Evolutionary conservation across 352 stramenopile species (phyloP), one percentile per base, ranked within the genome.

Genomic region (Globisporangium paddicum): DNA sequence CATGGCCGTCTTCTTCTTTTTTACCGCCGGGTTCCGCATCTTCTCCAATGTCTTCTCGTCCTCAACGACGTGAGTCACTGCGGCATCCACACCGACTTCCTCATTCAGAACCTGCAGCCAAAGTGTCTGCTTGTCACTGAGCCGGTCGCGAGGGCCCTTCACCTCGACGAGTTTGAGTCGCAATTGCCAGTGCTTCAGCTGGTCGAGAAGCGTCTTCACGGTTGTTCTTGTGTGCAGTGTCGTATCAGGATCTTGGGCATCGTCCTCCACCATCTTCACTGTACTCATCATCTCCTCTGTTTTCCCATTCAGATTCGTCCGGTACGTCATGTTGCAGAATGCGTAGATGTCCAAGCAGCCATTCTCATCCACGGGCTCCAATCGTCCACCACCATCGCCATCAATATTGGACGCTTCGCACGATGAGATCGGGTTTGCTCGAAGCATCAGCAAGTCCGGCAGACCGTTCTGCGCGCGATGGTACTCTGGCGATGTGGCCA

Each of bases 111-210:
- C 60, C 10, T 87, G 52, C 2, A 96, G 62, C 87, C 87, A 96
- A 1, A 87, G 64, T n/a, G 76, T 38, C 50, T 96, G 87, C 44
- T 93, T 89, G 58, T 92, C 81, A 40, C 81, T 93, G 1, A 96
- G 69, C 40, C 77, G 79, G 53, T 96, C 87, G 16, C 86, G 76
- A 26, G 87, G 85, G 0, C 86, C 86, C 60, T 96, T 96, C 13
- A 96, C 87, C 69, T 96, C 87, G 16, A 96, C 82, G 3, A 94
- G 55, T 60, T 89, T 89, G 19, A 92, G 45, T 9, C 71, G 11
- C 11, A 72, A 23, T 25, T 53, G 45, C 54, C 61, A 75, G 19
- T 16, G 58, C 1, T 34, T 41, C 5, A 62, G 3, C 38, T 55
- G 54, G 58, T 59, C 37, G 7, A 69, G 23, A 8, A 77, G 58